Conservation (phyloP, 148 eudicot species). For the Vaccinium macrocarpon region DNA sequence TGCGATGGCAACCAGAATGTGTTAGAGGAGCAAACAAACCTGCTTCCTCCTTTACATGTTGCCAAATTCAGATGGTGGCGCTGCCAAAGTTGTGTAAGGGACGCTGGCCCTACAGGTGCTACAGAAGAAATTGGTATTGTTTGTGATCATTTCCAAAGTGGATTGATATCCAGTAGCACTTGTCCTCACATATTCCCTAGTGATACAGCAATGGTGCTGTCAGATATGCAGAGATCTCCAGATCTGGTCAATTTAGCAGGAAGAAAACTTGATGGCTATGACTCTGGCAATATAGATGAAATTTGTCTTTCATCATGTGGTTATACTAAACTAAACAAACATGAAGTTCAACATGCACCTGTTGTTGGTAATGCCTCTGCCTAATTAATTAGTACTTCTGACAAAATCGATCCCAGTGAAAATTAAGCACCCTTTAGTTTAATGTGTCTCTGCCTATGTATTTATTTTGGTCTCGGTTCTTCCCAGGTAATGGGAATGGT, state of each 20-base stretch:
- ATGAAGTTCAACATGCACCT: slow-evolving; percentile 10
- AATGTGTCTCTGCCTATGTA: neutral
- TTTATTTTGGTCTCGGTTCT: neutral
- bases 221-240: slow-evolving; percentile 19
- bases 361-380: slow-evolving; percentile 13
- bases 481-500: slow-evolving; percentile 33
- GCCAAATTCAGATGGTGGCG: slow-evolving; percentile 59
- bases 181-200: slow-evolving; percentile 6
- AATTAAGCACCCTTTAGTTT: neutral
- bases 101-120: slow-evolving; percentile 21
- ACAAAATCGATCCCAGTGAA: neutral
- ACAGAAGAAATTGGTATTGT: slow-evolving; percentile 16
- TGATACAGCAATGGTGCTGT: neutral
- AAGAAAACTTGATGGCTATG: slow-evolving; percentile 20
- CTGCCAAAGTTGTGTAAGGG: slow-evolving; percentile 39
- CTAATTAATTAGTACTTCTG: neutral
- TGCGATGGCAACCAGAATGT: slow-evolving; percentile 16
- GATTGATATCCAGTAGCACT: slow-evolving; percentile 4
- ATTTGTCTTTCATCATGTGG: slow-evolving; percentile 5
- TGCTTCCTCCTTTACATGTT: slow-evolving; percentile 54
- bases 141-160: slow-evolving; percentile 1
- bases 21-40: slow-evolving; percentile 19
- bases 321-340: slow-evolving; percentile 26
- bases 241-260: slow-evolving; percentile 11
- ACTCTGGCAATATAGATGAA: slow-evolving; percentile 26